Percentiles rank a stretch among this genome's conserved stretches.
Evolutionary conservation across 805 yeast genomes (phyloP).

Genomic region (Candida caryicola): DNA sequence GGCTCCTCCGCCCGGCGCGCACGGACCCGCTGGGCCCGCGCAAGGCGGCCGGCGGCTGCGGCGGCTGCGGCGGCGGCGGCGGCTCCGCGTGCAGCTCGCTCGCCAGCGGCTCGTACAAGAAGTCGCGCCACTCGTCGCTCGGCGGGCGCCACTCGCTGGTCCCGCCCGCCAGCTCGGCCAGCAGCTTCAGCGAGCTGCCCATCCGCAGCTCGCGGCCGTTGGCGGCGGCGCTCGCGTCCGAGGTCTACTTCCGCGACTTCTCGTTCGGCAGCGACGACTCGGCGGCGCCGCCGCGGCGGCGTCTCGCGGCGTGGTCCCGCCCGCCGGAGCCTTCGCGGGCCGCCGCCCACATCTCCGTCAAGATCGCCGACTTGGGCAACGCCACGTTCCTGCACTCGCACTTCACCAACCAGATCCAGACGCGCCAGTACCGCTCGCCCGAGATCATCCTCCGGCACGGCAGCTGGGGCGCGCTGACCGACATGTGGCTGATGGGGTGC

Average conservation of each 20-base stretch:
- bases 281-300: not conserved
- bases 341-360: slow-evolving; percentile 34
- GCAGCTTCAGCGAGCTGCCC: slow-evolving; percentile 21
- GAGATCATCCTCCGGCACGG: slow-evolving; percentile 47
- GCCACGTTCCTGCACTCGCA: slow-evolving; percentile 82
- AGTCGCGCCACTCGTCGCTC: slow-evolving; percentile 10
- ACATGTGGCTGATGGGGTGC: slow-evolving; percentile 60
- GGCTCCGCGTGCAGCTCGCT: slow-evolving; percentile 7
- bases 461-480: slow-evolving; percentile 61
- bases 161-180: too few species aligned
- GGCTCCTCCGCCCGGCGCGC: slow-evolving; percentile 2
- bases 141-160: too few species aligned
- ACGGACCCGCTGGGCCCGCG: slow-evolving; percentile 4
- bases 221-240: slow-evolving; percentile 13
- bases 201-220: slow-evolving; percentile 48
- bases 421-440: slow-evolving; percentile 90
- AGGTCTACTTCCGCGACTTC: slow-evolving; percentile 9
- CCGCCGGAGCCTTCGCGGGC: not conserved
- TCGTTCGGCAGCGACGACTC: slow-evolving; percentile 1
- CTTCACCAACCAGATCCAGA: slow-evolving; percentile 85
- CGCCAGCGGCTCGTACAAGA: slow-evolving; percentile 9
- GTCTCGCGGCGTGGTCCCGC: not conserved
- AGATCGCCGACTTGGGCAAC: slow-evolving; percentile 91
- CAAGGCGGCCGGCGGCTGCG: slow-evolving; percentile 1
- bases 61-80: slow-evolving; percentile 8